Conservation (phyloP, 2,329 filamentous ascomycete genomes). For the Fusarium verrucosum region DNA sequence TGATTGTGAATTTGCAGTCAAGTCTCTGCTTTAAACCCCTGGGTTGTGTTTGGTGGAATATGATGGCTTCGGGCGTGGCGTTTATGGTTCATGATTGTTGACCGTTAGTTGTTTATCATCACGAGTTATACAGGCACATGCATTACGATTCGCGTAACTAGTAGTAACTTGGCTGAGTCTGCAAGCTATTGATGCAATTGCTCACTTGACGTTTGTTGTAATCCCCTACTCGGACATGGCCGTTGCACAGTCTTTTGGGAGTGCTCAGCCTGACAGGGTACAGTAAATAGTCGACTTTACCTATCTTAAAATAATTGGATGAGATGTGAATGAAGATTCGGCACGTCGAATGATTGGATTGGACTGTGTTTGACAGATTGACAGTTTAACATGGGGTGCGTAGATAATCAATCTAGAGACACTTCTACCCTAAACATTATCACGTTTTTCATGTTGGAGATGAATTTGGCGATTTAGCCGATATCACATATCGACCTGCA, state of each 20-base stretch:
- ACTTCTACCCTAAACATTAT: constrained; percentile 4
- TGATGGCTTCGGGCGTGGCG: constrained; percentile 34
- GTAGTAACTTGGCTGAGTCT: neutral
- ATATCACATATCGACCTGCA: constrained; percentile 7
- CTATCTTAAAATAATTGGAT: constrained; percentile 3
- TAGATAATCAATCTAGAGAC: neutral
- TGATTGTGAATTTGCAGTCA: neutral
- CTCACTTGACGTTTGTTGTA: constrained; percentile 2
- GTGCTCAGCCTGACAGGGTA: constrained; percentile 42
- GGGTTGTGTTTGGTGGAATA: constrained; percentile 6
- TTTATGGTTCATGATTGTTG: neutral
- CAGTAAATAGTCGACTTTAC: neutral
- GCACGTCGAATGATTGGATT: constrained; percentile 21
- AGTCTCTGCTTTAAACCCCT: neutral
- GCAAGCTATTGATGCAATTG: constrained; percentile 1
- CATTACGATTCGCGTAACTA: neutral
- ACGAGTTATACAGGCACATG: neutral
- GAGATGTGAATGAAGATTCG: neutral
- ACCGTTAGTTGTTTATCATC: neutral
- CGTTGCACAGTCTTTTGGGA: constrained; percentile 33
- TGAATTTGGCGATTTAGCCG: constrained; percentile 19
- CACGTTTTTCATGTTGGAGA: constrained; percentile 2
- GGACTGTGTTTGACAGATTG: constrained; percentile 14
- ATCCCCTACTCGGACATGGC: constrained; percentile 36
- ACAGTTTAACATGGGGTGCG: constrained; percentile 3